Base-by-base conservation (phyloP, 1,284 basidiomycete genomes). In the Peniophora sp. region DNA sequence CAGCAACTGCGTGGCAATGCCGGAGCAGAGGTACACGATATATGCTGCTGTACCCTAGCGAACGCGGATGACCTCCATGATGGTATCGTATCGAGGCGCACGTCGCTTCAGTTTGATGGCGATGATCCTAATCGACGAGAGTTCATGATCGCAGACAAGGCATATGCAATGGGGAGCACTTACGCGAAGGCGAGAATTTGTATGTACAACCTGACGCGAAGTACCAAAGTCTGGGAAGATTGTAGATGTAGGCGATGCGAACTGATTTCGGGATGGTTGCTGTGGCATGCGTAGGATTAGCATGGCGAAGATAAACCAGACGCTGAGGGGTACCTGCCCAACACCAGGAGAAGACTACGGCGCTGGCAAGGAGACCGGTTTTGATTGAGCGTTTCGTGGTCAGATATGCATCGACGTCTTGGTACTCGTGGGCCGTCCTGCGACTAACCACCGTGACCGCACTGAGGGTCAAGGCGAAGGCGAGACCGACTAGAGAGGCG, bases 311-410 rank as follows among this genome's bases (percentile, higher is more conserved):
- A 12, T 12, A 51, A 14, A 67, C 57, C 17, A 64, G n/a, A n/a
- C n/a, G n/a, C n/a, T n/a, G n/a, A n/a, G n/a, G n/a, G n/a, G n/a
- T 67, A 5, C 62, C 61, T 9, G 65, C 63, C 58, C 64, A 61
- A 9, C 66, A 67, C 59, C 66, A 69, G 15, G 64, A 64, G 2
- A 61, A 70, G 24, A 79, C 74, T 49, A 80, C 76, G 35, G 75
- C 78, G 9, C 73, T 69, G 0, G 78, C 78, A 37, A 81, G 75
- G 20, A 82, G 63, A 1, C 78, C 79, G 0, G 79, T 76, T 48
- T 75, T 75, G 35, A 76, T 63, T 20, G 65, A 67, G 42, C 62
- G 61, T 46, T 60, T 62, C 0, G 76, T 75, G 2, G 68, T 69
- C 52, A 67, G 74, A 60, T 75, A 78, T 57, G 76, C 74, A 52